These are phyloP conservation scores for Schizothecium vesticola DNA, from an alignment of 495 filamentous ascomycete species.

Conservation along the genomic window DNA sequence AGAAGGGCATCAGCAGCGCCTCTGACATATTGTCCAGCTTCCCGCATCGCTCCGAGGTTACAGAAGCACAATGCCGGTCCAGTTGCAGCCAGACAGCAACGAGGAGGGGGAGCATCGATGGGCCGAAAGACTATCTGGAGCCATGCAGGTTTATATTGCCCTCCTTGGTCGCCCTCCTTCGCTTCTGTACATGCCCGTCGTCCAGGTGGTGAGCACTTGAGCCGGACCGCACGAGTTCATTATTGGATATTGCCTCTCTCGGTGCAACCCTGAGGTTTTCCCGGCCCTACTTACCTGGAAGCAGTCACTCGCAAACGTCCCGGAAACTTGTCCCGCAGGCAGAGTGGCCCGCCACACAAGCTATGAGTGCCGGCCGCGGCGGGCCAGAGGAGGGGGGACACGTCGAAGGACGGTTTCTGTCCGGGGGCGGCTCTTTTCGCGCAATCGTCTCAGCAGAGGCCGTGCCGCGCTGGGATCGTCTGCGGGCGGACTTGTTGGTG, in stretches of 20 bases:
- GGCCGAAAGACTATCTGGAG: not conserved
- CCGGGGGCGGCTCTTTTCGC: not conserved
- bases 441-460: not conserved
- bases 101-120: not conserved
- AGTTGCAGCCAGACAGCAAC: not conserved
- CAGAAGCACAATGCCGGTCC: not conserved
- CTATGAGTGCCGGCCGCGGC: not conserved
- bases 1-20: not conserved
- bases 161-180: not conserved
- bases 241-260: slow-evolving; percentile 5
- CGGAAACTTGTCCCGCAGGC: slow-evolving; percentile 8
- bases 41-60: not conserved
- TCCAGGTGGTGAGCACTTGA: slow-evolving; percentile 3
- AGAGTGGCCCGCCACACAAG: not conserved
- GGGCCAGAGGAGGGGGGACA: not conserved
- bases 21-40: not conserved
- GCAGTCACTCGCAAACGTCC: not conserved
- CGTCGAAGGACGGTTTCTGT: not conserved
- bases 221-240: slow-evolving; percentile 7
- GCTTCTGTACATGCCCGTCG: slow-evolving; percentile 1
- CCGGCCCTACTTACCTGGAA: slow-evolving; percentile 2
- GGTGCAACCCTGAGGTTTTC: slow-evolving; percentile 10
- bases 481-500: not conserved
- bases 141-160: slow-evolving; percentile 3
- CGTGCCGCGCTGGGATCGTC: not conserved